Percentiles rank a stretch among this genome's conserved stretches.
Evolutionary conservation across 306 rosid genomes (phyloP).

Genomic region (Canavalia ensiformis): DNA sequence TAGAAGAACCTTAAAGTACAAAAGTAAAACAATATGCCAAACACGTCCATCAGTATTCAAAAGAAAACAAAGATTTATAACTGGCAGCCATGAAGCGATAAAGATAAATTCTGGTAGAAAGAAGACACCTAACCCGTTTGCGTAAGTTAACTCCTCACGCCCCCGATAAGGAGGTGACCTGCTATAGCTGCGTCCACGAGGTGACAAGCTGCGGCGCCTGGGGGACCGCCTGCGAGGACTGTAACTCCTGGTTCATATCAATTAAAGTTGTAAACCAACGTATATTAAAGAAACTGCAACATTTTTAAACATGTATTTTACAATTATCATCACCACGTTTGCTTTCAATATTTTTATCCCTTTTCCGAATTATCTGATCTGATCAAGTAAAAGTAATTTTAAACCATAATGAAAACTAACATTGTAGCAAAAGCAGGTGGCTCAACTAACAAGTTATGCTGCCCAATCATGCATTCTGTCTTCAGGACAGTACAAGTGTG

Average conservation of each 20-base stretch:
- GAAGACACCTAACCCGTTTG: slow-evolving; percentile 72
- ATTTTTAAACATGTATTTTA: background rate
- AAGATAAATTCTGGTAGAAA: slow-evolving; percentile 18
- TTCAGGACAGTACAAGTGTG: background rate
- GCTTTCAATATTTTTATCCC: background rate
- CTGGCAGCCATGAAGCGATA: background rate
- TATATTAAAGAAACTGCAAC: background rate
- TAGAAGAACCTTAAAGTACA: background rate
- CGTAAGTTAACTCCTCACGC: slow-evolving; percentile 79
- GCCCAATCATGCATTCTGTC: background rate
- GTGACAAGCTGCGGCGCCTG: slow-evolving; percentile 85
- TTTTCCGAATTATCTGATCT: background rate
- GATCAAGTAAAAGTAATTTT: background rate
- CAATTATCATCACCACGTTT: background rate
- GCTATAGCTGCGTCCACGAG: slow-evolving; percentile 93
- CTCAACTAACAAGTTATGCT: background rate
- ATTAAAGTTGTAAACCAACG: slow-evolving; percentile 33
- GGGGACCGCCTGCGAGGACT: slow-evolving; percentile 83
- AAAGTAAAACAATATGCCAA: background rate
- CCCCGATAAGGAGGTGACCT: slow-evolving; percentile 93
- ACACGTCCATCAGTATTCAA: background rate
- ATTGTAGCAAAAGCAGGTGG: background rate
- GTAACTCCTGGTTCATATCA: slow-evolving; percentile 62
- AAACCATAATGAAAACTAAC: background rate
- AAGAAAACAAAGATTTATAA: background rate